Conservation (phyloP, 306 rosid species). For the Cyamopsis tetragonoloba region DNA sequence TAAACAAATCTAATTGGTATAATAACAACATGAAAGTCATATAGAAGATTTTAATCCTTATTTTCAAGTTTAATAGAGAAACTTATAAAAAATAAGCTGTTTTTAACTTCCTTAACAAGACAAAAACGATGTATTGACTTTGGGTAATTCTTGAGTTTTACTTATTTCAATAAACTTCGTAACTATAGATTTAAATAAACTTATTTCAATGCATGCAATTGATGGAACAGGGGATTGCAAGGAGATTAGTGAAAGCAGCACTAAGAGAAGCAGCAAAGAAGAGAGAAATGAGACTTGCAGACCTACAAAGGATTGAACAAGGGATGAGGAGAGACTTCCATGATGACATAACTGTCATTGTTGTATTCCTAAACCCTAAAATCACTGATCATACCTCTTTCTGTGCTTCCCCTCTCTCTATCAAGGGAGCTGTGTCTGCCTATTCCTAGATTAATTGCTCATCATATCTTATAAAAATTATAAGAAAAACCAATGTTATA, state of each 20-base stretch:
- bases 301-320: conserved; percentile 64
- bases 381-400: conserved; percentile 32
- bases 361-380: conserved; percentile 56
- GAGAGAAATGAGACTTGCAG: conserved; percentile 73
- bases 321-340: conserved; percentile 87
- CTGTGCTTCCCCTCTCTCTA: conserved; percentile 50
- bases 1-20: no score
- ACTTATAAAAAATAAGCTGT: no score
- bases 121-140: no score
- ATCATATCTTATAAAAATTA: conserved; percentile 15
- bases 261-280: conserved; percentile 83
- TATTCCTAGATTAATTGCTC: conserved; percentile 25
- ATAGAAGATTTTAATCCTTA: no score
- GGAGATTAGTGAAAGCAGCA: conserved; percentile 58
- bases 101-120: no score
- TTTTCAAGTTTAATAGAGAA: no score
- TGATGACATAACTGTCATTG: conserved; percentile 77
- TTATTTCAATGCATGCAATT: not conserved
- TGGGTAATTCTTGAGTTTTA: no score
- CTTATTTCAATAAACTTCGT: no score
- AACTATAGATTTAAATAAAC: no score
- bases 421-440: conserved; percentile 60
- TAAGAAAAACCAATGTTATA: not conserved
- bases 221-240: conserved; percentile 59
- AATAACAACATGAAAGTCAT: no score